Evolutionary conservation across 1,284 basidiomycete species (phyloP).

Genomic region (Boletus sp.): DNA sequence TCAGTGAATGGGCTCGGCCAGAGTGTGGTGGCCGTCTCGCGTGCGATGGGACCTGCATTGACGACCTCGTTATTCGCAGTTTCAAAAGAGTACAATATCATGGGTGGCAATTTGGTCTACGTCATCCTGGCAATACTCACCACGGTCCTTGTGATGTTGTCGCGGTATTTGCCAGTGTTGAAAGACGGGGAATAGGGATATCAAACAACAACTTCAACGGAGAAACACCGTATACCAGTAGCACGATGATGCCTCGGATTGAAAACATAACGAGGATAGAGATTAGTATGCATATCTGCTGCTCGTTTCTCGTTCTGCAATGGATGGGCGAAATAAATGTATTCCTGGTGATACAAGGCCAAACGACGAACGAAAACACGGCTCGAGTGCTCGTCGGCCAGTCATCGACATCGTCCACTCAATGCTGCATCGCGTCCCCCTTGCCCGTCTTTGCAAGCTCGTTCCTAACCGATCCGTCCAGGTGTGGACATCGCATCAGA

Average conservation of each 20-base stretch:
- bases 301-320: too few species aligned
- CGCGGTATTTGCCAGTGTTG: neutral
- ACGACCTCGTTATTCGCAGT: neutral
- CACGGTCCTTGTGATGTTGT: neutral
- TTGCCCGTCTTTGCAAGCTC: slow-evolving; percentile 64
- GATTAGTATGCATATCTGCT: too few species aligned
- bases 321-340: too few species aligned
- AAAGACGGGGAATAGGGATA: neutral
- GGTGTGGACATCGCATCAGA: slow-evolving; percentile 1
- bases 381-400: too few species aligned
- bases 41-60: neutral
- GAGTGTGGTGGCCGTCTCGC: neutral
- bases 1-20: neutral
- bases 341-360: too few species aligned
- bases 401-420: neutral
- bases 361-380: too few species aligned
- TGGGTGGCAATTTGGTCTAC: neutral
- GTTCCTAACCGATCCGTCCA: slow-evolving; percentile 40
- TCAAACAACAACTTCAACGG: neutral
- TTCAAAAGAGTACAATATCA: neutral
- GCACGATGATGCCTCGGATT: neutral
- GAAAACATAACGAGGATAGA: too few species aligned
- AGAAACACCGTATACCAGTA: neutral
- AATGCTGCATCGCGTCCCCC: slow-evolving; percentile 37
- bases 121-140: neutral